Evolutionary conservation across 2,329 filamentous ascomycete genomes (phyloP), one percentile per base, ranked within the genome.

Genomic region (Plectosphaerella cucumerina): DNA sequence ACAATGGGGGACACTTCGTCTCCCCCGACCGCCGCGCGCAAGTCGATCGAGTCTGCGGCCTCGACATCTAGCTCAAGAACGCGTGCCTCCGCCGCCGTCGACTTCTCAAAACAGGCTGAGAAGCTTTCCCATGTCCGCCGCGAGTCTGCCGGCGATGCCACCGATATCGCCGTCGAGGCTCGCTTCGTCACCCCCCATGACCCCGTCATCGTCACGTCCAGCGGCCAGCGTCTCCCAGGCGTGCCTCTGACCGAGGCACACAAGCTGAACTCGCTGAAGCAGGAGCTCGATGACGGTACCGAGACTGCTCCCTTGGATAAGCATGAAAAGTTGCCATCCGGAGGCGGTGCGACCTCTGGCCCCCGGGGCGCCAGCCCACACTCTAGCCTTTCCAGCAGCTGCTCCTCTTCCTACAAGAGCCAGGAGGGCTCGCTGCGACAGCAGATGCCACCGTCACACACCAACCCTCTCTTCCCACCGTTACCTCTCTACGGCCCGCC

Each of bases 401-500:
- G 35, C 35, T n/a, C 21, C 6, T n/a, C 20, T 21, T n/a, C 53
- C 17, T 39, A 41, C 26, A 45, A 42, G 18, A 37, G 20, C 9
- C 43, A n/a, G 6, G 26, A 74, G 21, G 73, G 68, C 12, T 74
- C 75, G 15, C 58, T 82, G 17, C 66, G 69, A 42, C 70, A 64
- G 52, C 63, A 75, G 14, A 77, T 76, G 69, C 85, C 87, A 0
- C 82, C 84, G 1, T 84, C 84, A 8, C 79, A 82, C 56, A 92
- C 89, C 2, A 86, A 92, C 58, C 87, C 89, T 3, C 72, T 96
- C 5, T 97, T 97, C 58, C 91, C 91, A 6, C 89, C 90, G 2
- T 68, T 96, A 9, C 91, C 91, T 0, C 73, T 90, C 1, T 96
- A 96, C 60, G 89, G 89, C 0, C 86, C 90, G 1, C 84, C 90